These are phyloP conservation scores for Clitopilus passeckerianus DNA, from an alignment of 768 basidiomycete species.

Conservation along the genomic window DNA sequence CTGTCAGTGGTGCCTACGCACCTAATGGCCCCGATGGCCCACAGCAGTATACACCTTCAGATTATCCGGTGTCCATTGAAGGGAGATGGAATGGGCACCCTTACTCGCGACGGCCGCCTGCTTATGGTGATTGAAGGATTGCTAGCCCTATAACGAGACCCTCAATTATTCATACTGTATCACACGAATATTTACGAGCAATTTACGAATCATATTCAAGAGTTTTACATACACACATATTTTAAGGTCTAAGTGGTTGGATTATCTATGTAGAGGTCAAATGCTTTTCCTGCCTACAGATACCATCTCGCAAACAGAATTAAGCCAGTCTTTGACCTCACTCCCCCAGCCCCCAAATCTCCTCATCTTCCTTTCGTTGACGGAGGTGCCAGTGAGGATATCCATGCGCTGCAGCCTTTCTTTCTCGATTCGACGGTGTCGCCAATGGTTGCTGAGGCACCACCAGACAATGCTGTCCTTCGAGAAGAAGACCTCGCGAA, in stretches of 20 bases:
- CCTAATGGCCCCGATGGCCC: not conserved
- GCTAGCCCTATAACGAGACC: not conserved
- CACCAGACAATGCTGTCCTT: conserved; percentile 48
- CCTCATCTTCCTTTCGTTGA: conserved; percentile 31
- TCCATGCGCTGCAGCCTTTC: conserved; percentile 27
- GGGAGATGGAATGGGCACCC: not conserved
- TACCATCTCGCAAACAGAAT: conserved; percentile 25
- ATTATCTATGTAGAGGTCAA: no score
- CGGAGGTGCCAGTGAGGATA: conserved; percentile 23
- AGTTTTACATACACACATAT: no score
- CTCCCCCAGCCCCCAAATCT: conserved; percentile 48
- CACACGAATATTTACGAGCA: no score
- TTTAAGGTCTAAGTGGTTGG: no score
- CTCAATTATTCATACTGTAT: no score
- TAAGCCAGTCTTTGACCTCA: conserved; percentile 37
- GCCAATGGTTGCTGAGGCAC: conserved; percentile 38
- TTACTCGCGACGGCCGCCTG: not conserved
- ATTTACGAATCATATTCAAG: no score
- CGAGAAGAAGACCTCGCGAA: conserved; percentile 37
- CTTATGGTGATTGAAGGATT: not conserved
- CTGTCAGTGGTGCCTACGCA: not conserved
- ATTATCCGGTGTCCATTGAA: not conserved
- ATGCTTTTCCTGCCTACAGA: not conserved
- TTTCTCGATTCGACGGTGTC: conserved; percentile 17
- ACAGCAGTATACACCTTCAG: not conserved